Conservation (phyloP, 331 rosid species). For the Spiraea crenata region DNA sequence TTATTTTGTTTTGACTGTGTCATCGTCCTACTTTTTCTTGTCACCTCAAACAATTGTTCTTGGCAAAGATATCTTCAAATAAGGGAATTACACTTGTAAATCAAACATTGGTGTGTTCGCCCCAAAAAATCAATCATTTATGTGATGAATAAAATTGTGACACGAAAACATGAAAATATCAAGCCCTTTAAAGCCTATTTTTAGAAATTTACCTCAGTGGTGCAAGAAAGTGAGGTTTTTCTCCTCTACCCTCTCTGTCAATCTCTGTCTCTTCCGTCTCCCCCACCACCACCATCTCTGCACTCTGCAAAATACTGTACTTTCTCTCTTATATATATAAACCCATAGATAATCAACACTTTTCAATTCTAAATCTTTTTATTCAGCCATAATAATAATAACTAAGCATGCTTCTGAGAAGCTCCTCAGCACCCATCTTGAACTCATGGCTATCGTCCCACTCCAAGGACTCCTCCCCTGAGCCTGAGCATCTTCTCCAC, state of each 20-base stretch:
- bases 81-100: background rate
- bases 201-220: background rate
- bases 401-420: constrained; percentile 54
- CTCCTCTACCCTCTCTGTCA: background rate
- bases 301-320: background rate
- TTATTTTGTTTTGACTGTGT: no score
- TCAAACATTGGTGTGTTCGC: background rate
- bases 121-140: no score
- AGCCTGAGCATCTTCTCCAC: constrained; percentile 36
- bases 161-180: background rate
- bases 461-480: constrained; percentile 39
- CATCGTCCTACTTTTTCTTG: no score
- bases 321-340: background rate
- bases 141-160: background rate
- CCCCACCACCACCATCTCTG: constrained; percentile 2
- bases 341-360: background rate
- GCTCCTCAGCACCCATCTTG: constrained; percentile 54
- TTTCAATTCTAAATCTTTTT: background rate
- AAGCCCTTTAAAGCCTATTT: background rate
- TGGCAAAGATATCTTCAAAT: no score
- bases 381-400: background rate
- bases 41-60: background rate
- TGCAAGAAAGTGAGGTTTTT: background rate
- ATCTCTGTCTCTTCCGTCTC: background rate
- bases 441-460: constrained; percentile 44